phyloP scores from a whole-genome alignment of 2,329 filamentous ascomycete species.

The Truncatella angustata region DNA sequence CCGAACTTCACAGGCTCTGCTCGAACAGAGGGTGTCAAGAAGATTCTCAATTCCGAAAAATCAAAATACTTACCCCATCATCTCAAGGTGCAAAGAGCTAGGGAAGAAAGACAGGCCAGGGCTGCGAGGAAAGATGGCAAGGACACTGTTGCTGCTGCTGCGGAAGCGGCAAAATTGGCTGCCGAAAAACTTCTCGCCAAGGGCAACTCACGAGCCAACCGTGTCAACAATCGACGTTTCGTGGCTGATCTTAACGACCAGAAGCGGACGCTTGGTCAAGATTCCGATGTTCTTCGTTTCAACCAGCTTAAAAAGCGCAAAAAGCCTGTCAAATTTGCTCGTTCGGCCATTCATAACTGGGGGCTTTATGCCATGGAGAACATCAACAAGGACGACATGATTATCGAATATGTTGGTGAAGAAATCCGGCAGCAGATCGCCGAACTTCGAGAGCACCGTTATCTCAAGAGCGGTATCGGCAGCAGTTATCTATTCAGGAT shows the following conservation, averaged over 20 bases:
- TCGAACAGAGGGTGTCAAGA: slow-evolving; percentile 89
- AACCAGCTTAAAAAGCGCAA: slow-evolving; percentile 99
- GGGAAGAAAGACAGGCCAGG: slow-evolving; percentile 84
- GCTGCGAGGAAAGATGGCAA: slow-evolving; percentile 64
- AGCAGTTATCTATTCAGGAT: slow-evolving; percentile 98
- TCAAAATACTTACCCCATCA: slow-evolving; percentile 97
- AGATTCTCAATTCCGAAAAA: slow-evolving; percentile 95
- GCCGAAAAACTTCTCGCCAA: slow-evolving; percentile 81
- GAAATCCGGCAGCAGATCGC: slow-evolving; percentile 96
- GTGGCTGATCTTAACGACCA: slow-evolving; percentile 95
- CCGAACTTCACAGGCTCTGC: slow-evolving; percentile 82
- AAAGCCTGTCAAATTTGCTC: slow-evolving; percentile 97
- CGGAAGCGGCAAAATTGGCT: slow-evolving; percentile 69
- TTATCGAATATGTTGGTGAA: slow-evolving; percentile 98
- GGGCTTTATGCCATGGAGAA: slow-evolving; percentile 97
- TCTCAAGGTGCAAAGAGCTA: slow-evolving; percentile 88
- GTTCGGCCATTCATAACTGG: slow-evolving; percentile 98
- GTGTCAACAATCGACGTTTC: slow-evolving; percentile 91
- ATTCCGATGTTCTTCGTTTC: slow-evolving; percentile 92
- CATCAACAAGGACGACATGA: slow-evolving; percentile 97
- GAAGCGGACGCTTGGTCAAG: slow-evolving; percentile 78
- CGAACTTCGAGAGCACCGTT: slow-evolving; percentile 89
- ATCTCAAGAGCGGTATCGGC: slow-evolving; percentile 94
- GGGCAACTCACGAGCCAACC: slow-evolving; percentile 87
- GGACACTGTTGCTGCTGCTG: slow-evolving; percentile 63